A percentile compares a stretch with the other conserved stretches of the same genome.
Evolutionary conservation across 2,329 filamentous ascomycete genomes (phyloP).

Genomic region (Mollisia scopiformis): DNA sequence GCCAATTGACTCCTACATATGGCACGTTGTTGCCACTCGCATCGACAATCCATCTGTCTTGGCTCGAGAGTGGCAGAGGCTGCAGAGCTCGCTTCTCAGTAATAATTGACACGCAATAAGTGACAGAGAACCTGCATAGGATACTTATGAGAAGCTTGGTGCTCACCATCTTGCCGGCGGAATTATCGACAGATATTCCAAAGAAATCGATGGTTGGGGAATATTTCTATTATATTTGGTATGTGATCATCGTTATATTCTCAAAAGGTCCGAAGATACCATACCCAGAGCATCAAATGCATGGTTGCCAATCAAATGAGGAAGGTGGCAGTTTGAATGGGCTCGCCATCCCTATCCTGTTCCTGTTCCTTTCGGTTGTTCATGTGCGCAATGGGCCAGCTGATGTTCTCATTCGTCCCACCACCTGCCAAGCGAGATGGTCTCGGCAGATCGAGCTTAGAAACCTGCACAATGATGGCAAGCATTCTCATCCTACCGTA

Average conservation of each 20-base stretch:
- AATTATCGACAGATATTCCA: background rate
- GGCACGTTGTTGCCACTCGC: constrained; percentile 44
- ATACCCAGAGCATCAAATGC: background rate
- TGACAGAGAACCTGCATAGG: background rate
- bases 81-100: background rate
- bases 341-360: background rate
- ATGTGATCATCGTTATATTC: background rate
- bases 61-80: constrained; percentile 1
- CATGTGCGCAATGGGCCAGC: background rate
- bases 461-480: background rate
- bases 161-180: background rate
- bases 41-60: constrained; percentile 25
- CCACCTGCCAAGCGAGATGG: background rate
- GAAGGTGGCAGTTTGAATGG: background rate
- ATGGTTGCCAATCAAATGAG: background rate
- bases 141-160: background rate
- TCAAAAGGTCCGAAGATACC: background rate
- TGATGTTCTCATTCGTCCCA: background rate
- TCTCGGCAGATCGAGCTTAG: background rate
- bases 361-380: background rate
- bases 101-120: background rate
- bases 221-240: no score
- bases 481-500: background rate
- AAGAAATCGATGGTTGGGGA: no score
- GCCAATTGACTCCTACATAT: constrained; percentile 64